Evolutionary conservation across 2,329 filamentous ascomycete species (phyloP).

Genomic region (Claviceps humidiphila): DNA sequence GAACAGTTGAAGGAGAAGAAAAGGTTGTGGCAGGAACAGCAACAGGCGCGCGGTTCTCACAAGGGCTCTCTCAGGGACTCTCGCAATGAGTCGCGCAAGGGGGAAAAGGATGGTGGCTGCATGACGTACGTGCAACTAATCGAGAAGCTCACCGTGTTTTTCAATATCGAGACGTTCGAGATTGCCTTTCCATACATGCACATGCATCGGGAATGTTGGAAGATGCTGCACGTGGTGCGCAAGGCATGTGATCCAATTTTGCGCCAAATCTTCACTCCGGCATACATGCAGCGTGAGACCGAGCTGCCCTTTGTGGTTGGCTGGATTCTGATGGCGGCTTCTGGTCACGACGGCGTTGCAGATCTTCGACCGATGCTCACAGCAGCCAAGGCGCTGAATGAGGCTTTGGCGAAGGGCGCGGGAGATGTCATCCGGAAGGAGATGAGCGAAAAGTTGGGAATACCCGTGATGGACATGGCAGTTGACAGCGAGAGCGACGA

Average conservation of each 20-base stretch:
- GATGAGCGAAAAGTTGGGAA: neutral
- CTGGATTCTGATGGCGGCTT: slow-evolving; percentile 22
- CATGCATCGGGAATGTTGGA: slow-evolving; percentile 30
- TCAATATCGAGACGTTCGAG: slow-evolving; percentile 24
- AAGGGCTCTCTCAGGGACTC: neutral
- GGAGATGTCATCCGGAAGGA: neutral
- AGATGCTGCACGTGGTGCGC: slow-evolving; percentile 20
- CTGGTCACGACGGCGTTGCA: neutral
- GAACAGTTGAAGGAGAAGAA: slow-evolving; percentile 7
- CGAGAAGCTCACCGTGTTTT: slow-evolving; percentile 16
- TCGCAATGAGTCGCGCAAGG: neutral
- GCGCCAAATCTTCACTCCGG: slow-evolving; percentile 17
- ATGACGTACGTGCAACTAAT: slow-evolving; percentile 17
- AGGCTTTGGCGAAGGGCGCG: neutral
- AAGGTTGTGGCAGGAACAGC: neutral
- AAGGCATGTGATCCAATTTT: slow-evolving; percentile 19
- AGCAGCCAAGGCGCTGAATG: neutral
- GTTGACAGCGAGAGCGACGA: neutral
- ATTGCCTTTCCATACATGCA: slow-evolving; percentile 24
- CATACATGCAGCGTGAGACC: slow-evolving; percentile 24
- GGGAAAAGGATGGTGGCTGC: neutral
- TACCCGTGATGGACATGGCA: neutral
- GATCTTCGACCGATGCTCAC: neutral
- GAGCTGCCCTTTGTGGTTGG: slow-evolving; percentile 28
- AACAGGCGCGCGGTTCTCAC: neutral